Conservation (phyloP, 441 rosid species). For the Mallotus japonicus region DNA sequence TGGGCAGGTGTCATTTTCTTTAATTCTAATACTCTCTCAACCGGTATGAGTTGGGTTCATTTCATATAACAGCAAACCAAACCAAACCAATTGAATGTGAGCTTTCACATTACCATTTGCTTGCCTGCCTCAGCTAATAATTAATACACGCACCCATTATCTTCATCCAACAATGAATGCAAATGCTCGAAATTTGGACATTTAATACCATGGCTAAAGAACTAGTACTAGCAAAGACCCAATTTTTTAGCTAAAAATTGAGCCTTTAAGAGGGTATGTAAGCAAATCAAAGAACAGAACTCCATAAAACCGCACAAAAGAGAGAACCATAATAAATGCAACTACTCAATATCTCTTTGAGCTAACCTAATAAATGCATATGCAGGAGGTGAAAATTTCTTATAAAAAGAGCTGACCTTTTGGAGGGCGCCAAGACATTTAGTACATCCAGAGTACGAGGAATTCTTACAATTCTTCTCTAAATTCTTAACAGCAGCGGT, state of each 20-base stretch:
- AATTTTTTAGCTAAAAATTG: not conserved
- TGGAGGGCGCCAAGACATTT: constrained; percentile 93
- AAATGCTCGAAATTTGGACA: too few species aligned
- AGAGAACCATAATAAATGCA: constrained; percentile 23
- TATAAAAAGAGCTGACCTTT: constrained; percentile 48
- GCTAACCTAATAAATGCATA: constrained; percentile 19
- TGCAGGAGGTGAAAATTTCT: not conserved
- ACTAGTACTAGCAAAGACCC: not conserved
- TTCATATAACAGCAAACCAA: constrained; percentile 27
- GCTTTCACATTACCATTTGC: too few species aligned
- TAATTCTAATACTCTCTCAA: not conserved
- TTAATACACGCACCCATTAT: too few species aligned
- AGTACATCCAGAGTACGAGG: constrained; percentile 89
- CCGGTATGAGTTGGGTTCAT: constrained; percentile 26
- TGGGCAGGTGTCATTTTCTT: constrained; percentile 25
- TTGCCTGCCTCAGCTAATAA: too few species aligned
- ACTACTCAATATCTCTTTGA: not conserved
- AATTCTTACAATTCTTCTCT: constrained; percentile 85
- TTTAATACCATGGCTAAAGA: too few species aligned
- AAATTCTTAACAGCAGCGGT: constrained; percentile 82
- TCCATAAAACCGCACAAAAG: not conserved
- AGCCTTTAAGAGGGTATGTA: not conserved
- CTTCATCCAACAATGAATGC: too few species aligned
- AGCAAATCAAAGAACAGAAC: not conserved
- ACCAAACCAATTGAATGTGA: not conserved